phyloP scores from a whole-genome alignment of 2,329 filamentous ascomycete species.

The Colletotrichum gloeosporioides region DNA sequence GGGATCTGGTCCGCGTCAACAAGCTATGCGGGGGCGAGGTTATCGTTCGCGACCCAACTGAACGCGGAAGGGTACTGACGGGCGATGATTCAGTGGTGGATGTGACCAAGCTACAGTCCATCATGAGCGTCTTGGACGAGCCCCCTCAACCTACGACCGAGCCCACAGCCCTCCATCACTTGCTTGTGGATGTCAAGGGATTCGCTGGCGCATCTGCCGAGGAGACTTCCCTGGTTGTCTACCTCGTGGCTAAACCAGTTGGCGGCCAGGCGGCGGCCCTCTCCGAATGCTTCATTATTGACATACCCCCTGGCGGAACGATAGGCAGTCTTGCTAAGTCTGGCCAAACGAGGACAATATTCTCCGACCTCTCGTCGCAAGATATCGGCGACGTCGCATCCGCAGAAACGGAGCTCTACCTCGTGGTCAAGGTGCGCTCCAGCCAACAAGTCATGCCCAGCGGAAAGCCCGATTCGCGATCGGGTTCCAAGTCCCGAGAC shows the following conservation, averaged over 20 bases:
- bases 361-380: conserved; percentile 81
- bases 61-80: conserved; percentile 84
- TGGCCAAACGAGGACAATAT: conserved; percentile 80
- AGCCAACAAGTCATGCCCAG: conserved; percentile 51
- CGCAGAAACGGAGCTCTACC: conserved; percentile 75
- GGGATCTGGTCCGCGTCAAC: conserved; percentile 93
- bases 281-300: conserved; percentile 83
- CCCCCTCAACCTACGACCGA: conserved; percentile 74
- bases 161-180: conserved; percentile 76
- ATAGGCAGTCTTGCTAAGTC: conserved; percentile 69
- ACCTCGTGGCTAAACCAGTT: conserved; percentile 75
- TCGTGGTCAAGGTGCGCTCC: conserved; percentile 81
- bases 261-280: conserved; percentile 69
- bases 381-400: conserved; percentile 71
- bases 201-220: conserved; percentile 80
- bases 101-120: conserved; percentile 87
- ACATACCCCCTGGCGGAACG: conserved; percentile 76
- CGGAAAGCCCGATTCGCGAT: conserved; percentile 56
- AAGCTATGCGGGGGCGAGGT: conserved; percentile 93
- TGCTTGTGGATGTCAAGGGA: conserved; percentile 83
- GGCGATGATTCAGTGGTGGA: conserved; percentile 93
- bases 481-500: conserved; percentile 54
- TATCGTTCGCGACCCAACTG: conserved; percentile 87
- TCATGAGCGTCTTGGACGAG: conserved; percentile 92
- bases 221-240: conserved; percentile 76